Base-by-base conservation (phyloP, 2,329 filamentous ascomycete genomes). In the Verticillium nonalfalfae region DNA sequence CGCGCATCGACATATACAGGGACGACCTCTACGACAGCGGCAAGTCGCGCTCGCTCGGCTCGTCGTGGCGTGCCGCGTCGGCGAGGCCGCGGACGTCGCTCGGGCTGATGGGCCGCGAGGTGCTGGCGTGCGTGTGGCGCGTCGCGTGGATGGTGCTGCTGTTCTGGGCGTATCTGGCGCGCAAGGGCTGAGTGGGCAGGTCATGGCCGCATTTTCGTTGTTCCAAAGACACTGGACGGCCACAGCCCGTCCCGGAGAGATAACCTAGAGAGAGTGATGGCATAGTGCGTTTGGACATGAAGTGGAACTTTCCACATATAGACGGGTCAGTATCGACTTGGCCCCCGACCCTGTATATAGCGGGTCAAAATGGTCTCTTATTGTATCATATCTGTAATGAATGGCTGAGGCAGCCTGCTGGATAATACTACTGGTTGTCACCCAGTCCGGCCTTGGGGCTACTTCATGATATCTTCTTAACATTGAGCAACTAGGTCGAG, bases 91-190 rank as follows among this genome's bases (percentile, higher is more conserved):
- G 64, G 61, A 77, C 35, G 10, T 59, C 73, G 26, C 71, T 82
- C 2, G 71, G 72, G 1, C 71, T 85, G 4, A 81, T 90, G 6
- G 71, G 77, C 36, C 77, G 79, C 33, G 89, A 94, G 72, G 74
- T 92, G 40, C 81, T 80, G 74, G 81, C 78, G 9, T 87, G 84
- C 55, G 68, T 87, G 18, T 86, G 84, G 76, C 79, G 83, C 57
- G 86, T 93, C 3, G 79, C 79, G 6, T 85, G 83, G 80, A 82
- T 90, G 72, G 85, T 85, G 21, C 72, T 87, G 55, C 66, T 77
- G 14, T 86, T 87, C 72, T 95, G 90, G 79, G 79, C 79, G 35
- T 90, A 86, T 75, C 75, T 94, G 67, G 79, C 88, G 61, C 85
- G 83, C 75, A 81, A 80, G 69, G 87, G 88, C 65, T 91, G 70